Base-by-base conservation (phyloP, 1,284 basidiomycete species). In the Apiotrichum siamense region DNA sequence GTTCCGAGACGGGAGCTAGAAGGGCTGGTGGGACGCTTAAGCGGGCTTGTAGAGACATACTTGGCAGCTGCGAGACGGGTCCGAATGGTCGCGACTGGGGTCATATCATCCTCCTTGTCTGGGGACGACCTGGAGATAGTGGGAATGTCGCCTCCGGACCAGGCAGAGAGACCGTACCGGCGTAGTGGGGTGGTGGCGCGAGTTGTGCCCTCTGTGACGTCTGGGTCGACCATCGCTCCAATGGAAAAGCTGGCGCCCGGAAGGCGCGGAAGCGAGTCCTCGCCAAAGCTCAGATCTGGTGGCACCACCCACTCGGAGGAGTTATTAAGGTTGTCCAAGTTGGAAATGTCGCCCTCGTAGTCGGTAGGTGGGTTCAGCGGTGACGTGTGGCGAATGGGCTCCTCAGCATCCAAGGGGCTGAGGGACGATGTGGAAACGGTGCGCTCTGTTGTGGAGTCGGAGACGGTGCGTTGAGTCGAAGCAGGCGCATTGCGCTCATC, bases 271-370 rank as follows among this genome's bases (percentile, higher is more conserved):
- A 47, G 44, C 18, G 44, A 31, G 36, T 37, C 44, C 18, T 47
- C 23, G 25, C 44, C 44, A 35, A 47, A 47, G 26, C 36, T 38
- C 10, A 38, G 7, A 15, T 47, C 44, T 3, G 26, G 26, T 3
- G 35, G 36, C 18, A 47, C 36, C 26, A 47, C 36, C 44, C 44
- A 47, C 24, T 47, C 44, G 3, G 44, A 47, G 9, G 33, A 37
- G 44, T 47, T 39, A 27, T 47, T 47, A 18, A 36, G 44, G 41
- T 43, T 43, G 11, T 43, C 41, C 27, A 43, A 11, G 26, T 43
- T 7, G n/a, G 41, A 43, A 11, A 43, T 23, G n/a, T 44, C 43
- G 13, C 33, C 43, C 3, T 44, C 43, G 11, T 35, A 23, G 15
- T 44, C 43, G 17, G 21, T 35, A 1, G 43, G 43, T 6, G 33